These are phyloP conservation scores for Polyporus arcularius DNA, from an alignment of 768 basidiomycete species.

Conservation along the genomic window DNA sequence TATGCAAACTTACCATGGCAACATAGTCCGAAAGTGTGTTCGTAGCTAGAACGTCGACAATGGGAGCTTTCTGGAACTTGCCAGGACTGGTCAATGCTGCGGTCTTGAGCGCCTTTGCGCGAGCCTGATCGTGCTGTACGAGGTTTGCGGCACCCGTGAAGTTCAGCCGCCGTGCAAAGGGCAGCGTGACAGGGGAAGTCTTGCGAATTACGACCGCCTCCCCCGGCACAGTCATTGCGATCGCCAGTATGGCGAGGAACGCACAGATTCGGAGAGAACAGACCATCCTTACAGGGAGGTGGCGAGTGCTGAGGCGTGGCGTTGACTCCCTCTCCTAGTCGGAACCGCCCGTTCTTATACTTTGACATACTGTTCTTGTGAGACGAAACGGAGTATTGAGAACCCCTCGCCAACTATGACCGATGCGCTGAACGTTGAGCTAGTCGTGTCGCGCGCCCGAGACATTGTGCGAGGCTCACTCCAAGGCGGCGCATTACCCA, in stretches of 20 bases:
- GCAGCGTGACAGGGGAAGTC: conserved; percentile 21
- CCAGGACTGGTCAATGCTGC: not conserved
- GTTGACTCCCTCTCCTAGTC: no score
- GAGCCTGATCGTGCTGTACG: conserved; percentile 23
- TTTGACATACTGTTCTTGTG: no score
- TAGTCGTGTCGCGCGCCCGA: no score
- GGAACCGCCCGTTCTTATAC: no score
- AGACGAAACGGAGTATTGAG: no score
- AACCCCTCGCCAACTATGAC: no score
- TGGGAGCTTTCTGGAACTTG: conserved; percentile 1
- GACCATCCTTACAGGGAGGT: no score
- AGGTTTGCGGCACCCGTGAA: conserved; percentile 22
- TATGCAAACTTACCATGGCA: conserved; percentile 12
- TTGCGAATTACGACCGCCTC: conserved; percentile 17
- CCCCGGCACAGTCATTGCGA: not conserved
- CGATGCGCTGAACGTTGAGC: no score
- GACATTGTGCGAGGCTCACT: no score
- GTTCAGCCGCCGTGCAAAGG: conserved; percentile 24
- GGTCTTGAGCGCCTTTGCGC: conserved; percentile 19
- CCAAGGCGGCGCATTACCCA: no score
- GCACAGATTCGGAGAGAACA: not conserved
- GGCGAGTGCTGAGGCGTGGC: no score
- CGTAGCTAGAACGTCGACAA: conserved; percentile 13
- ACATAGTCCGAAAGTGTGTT: conserved; percentile 31
- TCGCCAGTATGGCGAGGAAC: not conserved